Percentiles rank a stretch among this genome's conserved stretches.
phyloP scores from a whole-genome alignment of 75 land plant species.

The Pinus albicaulis region DNA sequence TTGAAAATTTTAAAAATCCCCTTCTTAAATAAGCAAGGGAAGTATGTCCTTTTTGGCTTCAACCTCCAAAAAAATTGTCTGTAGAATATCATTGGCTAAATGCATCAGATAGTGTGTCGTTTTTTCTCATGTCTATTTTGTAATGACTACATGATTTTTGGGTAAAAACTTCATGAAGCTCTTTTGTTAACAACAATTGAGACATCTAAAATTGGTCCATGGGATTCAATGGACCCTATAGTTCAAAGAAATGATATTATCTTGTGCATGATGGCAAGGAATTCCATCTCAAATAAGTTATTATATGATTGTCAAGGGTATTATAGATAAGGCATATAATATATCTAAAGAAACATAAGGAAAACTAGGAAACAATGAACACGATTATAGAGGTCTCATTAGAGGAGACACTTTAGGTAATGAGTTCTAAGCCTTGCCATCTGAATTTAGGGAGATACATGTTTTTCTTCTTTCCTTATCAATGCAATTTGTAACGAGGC shows the following conservation, averaged over 20 bases:
- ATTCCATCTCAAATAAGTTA: slow-evolving; percentile 82
- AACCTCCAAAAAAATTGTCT: too few relatives aligned
- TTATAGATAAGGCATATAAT: slow-evolving; percentile 73
- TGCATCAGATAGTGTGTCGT: too few relatives aligned
- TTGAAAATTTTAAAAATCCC: too few relatives aligned
- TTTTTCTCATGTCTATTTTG: too few relatives aligned
- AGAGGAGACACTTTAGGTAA: slow-evolving; percentile 84
- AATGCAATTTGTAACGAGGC: too few relatives aligned
- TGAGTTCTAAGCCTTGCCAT: slow-evolving; percentile 73
- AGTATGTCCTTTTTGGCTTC: too few relatives aligned
- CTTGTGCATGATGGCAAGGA: slow-evolving; percentile 77
- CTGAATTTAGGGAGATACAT: slow-evolving; percentile 60
- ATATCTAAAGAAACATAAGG: slow-evolving; percentile 59
- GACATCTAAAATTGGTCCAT: slow-evolving; percentile 92
- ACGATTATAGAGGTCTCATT: slow-evolving; percentile 70
- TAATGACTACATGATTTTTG: not conserved
- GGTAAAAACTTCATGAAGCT: not conserved
- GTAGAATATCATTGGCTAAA: too few relatives aligned
- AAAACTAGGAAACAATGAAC: slow-evolving; percentile 74
- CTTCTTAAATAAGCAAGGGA: too few relatives aligned
- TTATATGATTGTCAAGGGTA: slow-evolving; percentile 55
- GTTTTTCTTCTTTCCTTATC: not conserved
- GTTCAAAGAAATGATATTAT: slow-evolving; percentile 70
- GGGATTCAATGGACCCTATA: slow-evolving; percentile 68
- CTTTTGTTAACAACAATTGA: slow-evolving; percentile 70